phyloP scores from a whole-genome alignment of 176 grass and related monocot genomes.

The Areca catechu region DNA sequence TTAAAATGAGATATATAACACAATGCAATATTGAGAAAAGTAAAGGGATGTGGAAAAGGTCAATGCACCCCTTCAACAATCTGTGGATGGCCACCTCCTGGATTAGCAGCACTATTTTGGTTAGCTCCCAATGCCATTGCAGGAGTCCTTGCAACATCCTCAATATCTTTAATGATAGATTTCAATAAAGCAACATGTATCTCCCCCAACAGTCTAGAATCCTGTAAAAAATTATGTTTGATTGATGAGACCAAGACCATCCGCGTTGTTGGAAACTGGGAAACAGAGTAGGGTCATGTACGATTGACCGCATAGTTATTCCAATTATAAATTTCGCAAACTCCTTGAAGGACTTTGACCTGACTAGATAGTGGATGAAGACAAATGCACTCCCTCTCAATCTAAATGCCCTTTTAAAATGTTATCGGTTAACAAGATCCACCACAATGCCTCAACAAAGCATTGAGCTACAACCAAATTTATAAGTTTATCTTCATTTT shows the following conservation, averaged over 20 bases:
- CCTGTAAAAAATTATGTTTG: constrained; percentile 38
- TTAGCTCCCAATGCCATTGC: constrained; percentile 58
- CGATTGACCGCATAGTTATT: no score
- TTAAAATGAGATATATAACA: constrained; percentile 5
- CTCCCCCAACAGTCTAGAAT: constrained; percentile 81
- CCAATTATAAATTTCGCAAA: no score
- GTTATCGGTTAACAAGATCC: no score
- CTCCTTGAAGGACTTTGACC: no score
- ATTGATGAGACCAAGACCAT: neutral
- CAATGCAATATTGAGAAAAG: constrained; percentile 1
- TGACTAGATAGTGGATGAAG: no score
- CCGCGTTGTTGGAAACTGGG: neutral
- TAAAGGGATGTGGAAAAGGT: constrained; percentile 10
- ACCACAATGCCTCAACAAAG: no score
- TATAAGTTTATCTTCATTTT: no score
- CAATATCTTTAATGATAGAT: constrained; percentile 92
- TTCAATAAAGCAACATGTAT: constrained; percentile 75
- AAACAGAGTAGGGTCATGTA: no score
- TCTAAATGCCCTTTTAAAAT: no score
- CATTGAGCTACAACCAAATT: no score
- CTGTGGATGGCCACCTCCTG: constrained; percentile 70
- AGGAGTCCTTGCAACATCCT: constrained; percentile 76
- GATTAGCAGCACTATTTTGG: constrained; percentile 59
- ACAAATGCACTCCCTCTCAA: no score
- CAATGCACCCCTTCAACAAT: constrained; percentile 75